phyloP scores from a whole-genome alignment of 331 rosid species.

The Malus hybrid region DNA sequence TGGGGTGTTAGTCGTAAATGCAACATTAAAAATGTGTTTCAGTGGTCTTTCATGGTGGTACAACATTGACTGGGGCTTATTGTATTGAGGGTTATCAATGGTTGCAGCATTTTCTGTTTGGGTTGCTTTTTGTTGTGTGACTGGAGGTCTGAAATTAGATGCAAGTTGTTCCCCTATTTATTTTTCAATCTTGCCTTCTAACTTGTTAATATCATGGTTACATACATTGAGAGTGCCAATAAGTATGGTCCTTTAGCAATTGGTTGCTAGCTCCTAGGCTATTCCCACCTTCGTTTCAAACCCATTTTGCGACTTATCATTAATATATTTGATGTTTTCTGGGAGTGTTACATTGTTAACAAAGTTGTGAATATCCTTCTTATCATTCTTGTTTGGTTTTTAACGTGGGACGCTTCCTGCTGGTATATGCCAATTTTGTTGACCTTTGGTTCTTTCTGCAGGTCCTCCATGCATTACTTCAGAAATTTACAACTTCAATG shows the following conservation, averaged over 20 bases:
- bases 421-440: not conserved
- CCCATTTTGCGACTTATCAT: not conserved
- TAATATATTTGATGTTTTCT: not conserved
- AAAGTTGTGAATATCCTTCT: not conserved
- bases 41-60: conserved; percentile 24
- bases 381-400: not conserved
- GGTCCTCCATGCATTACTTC: conserved; percentile 57
- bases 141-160: not conserved
- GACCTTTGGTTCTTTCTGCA: conserved; percentile 12
- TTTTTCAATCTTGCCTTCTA: not conserved
- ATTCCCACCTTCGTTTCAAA: not conserved
- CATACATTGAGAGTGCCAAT: not conserved
- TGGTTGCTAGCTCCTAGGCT: not conserved
- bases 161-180: not conserved
- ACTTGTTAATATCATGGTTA: not conserved
- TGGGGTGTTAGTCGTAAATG: not conserved
- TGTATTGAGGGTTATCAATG: not conserved
- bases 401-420: not conserved
- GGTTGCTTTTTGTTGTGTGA: not conserved
- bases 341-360: not conserved
- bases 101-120: not conserved
- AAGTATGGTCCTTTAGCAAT: not conserved
- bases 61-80: not conserved
- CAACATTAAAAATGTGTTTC: not conserved
- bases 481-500: conserved; percentile 52